These are phyloP conservation scores for Trichophyton simii DNA, from an alignment of 2,329 filamentous ascomycete species.

Conservation along the genomic window DNA sequence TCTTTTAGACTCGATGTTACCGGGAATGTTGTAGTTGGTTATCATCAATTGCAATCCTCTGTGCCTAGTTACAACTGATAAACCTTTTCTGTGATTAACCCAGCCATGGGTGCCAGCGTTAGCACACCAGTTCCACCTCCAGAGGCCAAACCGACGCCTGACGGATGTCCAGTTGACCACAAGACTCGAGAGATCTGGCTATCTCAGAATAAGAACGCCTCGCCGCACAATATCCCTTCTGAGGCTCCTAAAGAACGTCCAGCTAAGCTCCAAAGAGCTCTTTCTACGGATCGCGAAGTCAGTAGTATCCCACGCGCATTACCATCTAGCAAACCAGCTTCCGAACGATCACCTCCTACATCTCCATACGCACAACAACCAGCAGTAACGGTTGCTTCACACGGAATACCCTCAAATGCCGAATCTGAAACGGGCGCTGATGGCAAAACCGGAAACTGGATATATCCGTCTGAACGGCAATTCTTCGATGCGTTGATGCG, in stretches of 20 bases:
- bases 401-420: conserved; percentile 50
- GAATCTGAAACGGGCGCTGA: conserved; percentile 67
- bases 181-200: conserved; percentile 83
- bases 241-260: conserved; percentile 14
- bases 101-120: conserved; percentile 27
- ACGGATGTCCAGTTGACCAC: conserved; percentile 76
- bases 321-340: conserved; percentile 13
- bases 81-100: conserved; percentile 2
- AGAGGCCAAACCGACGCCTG: conserved; percentile 19
- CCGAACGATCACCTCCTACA: conserved; percentile 14
- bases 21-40: too few species aligned
- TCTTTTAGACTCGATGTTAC: too few species aligned
- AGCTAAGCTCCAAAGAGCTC: conserved; percentile 28
- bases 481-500: conserved; percentile 96
- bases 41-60: too few species aligned
- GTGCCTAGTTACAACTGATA: background rate
- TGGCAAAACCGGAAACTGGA: conserved; percentile 69
- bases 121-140: conserved; percentile 23
- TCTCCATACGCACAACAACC: conserved; percentile 21
- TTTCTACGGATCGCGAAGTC: conserved; percentile 58
- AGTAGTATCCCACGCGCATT: conserved; percentile 63
- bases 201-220: conserved; percentile 43
- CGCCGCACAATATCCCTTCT: conserved; percentile 23
- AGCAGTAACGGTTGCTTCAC: conserved; percentile 20
- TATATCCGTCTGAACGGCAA: conserved; percentile 93